Percentiles rank a stretch among this genome's conserved stretches.
Conservation (phyloP, 257 asterid species). For the Primulina huaijiensis region DNA sequence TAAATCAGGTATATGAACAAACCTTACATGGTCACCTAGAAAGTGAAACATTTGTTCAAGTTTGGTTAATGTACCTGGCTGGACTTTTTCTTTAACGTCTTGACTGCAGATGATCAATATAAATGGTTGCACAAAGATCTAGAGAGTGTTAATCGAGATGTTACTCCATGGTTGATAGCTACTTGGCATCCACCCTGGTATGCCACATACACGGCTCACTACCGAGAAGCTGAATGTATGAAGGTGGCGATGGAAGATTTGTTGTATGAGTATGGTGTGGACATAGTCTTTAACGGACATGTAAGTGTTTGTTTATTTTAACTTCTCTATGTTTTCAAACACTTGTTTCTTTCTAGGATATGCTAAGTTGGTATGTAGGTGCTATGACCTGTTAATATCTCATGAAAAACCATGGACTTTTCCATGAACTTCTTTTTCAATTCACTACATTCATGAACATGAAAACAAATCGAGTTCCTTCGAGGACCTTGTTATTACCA, state of each 20-base stretch:
- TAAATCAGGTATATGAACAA: conserved; percentile 46
- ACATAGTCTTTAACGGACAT: conserved; percentile 84
- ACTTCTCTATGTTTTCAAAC: neutral
- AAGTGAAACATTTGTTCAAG: neutral
- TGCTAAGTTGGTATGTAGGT: no score
- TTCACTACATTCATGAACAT: no score
- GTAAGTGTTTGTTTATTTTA: conserved; percentile 42
- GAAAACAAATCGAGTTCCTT: neutral
- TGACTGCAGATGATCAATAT: conserved; percentile 67
- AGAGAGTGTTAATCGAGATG: conserved; percentile 53
- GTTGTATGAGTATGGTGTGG: conserved; percentile 68
- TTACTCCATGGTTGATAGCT: conserved; percentile 88
- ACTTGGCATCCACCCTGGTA: conserved; percentile 99
- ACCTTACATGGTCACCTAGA: neutral
- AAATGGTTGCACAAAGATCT: conserved; percentile 79
- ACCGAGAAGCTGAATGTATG: conserved; percentile 96
- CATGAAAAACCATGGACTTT: no score
- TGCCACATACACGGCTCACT: conserved; percentile 79
- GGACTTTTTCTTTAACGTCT: conserved; percentile 18
- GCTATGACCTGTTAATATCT: no score
- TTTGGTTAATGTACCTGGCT: conserved; percentile 1
- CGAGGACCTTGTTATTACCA: neutral
- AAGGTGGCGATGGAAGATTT: conserved; percentile 76
- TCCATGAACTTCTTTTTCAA: no score
- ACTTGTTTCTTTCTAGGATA: no score